Evolutionary conservation across 805 yeast genomes (phyloP).

Genomic region (Pichia paraexigua): DNA sequence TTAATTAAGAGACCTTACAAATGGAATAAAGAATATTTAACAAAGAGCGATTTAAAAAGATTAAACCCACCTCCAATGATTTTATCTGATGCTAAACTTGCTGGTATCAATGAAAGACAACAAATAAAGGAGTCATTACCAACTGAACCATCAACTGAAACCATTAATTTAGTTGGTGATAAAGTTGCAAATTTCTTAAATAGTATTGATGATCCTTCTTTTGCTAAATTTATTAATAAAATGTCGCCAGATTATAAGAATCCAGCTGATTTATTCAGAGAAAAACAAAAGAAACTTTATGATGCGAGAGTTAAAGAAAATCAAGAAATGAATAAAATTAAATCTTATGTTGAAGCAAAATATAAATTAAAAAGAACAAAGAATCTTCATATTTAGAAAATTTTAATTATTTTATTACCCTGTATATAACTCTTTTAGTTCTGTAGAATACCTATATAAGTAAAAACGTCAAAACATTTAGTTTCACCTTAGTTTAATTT

Average conservation of each 20-base stretch:
- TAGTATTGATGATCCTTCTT: constrained; percentile 24
- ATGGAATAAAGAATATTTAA: constrained; percentile 46
- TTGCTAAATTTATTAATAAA: constrained; percentile 23
- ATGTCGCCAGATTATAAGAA: constrained; percentile 19
- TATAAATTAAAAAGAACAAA: constrained; percentile 16
- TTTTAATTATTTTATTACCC: neutral
- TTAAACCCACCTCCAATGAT: constrained; percentile 76
- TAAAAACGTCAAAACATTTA: neutral
- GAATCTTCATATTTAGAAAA: constrained; percentile 10
- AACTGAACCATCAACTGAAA: constrained; percentile 32
- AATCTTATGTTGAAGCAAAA: constrained; percentile 13
- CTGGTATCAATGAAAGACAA: constrained; percentile 48
- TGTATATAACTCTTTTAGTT: neutral
- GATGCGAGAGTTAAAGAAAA: constrained; percentile 19
- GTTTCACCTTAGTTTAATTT: too few species aligned
- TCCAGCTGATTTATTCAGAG: constrained; percentile 15
- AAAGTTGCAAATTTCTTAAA: constrained; percentile 32
- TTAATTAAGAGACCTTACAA: constrained; percentile 49
- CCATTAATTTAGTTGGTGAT: constrained; percentile 38
- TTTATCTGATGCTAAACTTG: constrained; percentile 51
- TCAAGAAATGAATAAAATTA: constrained; percentile 16
- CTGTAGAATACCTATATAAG: neutral
- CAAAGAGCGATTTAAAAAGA: constrained; percentile 53
- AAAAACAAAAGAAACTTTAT: constrained; percentile 13
- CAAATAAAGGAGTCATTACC: constrained; percentile 37